Percentiles rank a stretch among this genome's conserved stretches.
These are phyloP conservation scores for Prunus persica DNA, from an alignment of 306 rosid species.

Conservation along the genomic window Prunus_persica_NCBIv2 NC_034011.1:26280501-26281000, in stretches of 20 bases:
- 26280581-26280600: conserved; percentile 29
- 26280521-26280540: background rate
- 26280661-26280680: conserved; percentile 40
- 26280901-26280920: background rate
- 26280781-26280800: conserved; percentile 34
- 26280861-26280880: background rate
- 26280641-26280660: conserved; percentile 10
- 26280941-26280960: background rate
- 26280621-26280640: conserved; percentile 27
- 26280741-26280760: conserved; percentile 29
- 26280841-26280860: background rate
- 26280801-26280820: conserved; percentile 21
- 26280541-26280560: conserved; percentile 46
- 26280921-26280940: background rate
- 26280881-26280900: background rate
- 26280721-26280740: conserved; percentile 33
- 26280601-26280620: conserved; percentile 22
- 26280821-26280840: background rate
- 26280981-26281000: conserved; percentile 18
- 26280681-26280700: conserved; percentile 52
- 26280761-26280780: conserved; percentile 13
- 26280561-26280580: conserved; percentile 29
- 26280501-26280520: background rate
- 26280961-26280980: conserved; percentile 6
- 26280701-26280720: conserved; percentile 40